These are phyloP conservation scores for Corrigiola litoralis DNA, from an alignment of 179 eudicot species.

Conservation along the genomic window DNA sequence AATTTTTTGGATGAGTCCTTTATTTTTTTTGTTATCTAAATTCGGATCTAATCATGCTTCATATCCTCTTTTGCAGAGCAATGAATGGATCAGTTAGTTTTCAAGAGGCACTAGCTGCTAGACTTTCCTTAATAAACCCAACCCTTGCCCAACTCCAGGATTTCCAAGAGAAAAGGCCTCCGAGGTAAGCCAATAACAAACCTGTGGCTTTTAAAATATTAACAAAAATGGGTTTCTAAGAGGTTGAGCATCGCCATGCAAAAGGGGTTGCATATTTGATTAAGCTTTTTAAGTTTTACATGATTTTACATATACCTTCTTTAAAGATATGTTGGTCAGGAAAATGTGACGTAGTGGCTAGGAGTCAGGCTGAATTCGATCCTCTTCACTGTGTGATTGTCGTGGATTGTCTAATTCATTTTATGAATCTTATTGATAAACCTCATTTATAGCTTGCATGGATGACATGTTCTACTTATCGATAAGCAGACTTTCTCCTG, in stretches of 20 bases:
- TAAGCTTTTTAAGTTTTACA: too few species aligned
- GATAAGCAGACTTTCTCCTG: constrained; percentile 79
- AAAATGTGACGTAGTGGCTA: too few species aligned
- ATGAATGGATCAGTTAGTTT: constrained; percentile 95
- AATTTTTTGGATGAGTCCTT: constrained; percentile 2
- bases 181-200: constrained; percentile 46
- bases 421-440: background rate
- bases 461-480: background rate
- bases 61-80: constrained; percentile 43
- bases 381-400: background rate
- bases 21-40: background rate
- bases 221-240: background rate
- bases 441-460: background rate
- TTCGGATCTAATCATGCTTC: constrained; percentile 5
- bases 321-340: too few species aligned
- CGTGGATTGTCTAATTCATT: background rate
- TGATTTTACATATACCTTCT: too few species aligned
- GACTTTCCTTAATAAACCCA: constrained; percentile 79
- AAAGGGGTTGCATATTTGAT: too few species aligned
- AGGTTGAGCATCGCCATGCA: background rate
- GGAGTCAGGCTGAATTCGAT: too few species aligned
- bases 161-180: constrained; percentile 73
- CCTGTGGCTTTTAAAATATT: background rate
- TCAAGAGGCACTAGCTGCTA: constrained; percentile 85
- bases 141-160: constrained; percentile 67